These are phyloP conservation scores for Exobasidium cylindrosporum DNA, from an alignment of 1,284 basidiomycete species.

Conservation along the genomic window DNA sequence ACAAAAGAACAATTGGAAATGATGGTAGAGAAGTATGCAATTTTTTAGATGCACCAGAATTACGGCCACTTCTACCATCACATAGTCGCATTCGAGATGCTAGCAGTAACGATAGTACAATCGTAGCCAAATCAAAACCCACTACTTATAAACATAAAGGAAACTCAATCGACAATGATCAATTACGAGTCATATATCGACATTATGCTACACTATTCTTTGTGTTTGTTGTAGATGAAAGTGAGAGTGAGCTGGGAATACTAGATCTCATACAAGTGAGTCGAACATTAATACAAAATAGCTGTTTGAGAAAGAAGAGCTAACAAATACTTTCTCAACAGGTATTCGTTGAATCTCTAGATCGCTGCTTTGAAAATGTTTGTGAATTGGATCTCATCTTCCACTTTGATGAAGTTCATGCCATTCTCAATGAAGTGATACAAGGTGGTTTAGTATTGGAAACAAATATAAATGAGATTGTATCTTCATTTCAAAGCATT, in stretches of 20 bases:
- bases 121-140: neutral
- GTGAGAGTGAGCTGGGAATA: slow-evolving; percentile 93
- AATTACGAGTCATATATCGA: slow-evolving; percentile 51
- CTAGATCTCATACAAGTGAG: slow-evolving; percentile 82
- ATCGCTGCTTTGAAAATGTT: slow-evolving; percentile 94
- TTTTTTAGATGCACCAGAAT: slow-evolving; percentile 52
- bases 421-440: slow-evolving; percentile 89
- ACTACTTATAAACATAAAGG: neutral
- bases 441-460: slow-evolving; percentile 97
- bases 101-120: neutral
- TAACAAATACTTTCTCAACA: slow-evolving; percentile 54
- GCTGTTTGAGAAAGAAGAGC: neutral
- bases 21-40: slow-evolving; percentile 33
- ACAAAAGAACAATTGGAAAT: slow-evolving; percentile 37
- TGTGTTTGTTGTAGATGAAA: slow-evolving; percentile 90
- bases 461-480: slow-evolving; percentile 91
- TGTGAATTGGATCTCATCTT: slow-evolving; percentile 98
- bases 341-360: slow-evolving; percentile 94
- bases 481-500: slow-evolving; percentile 65
- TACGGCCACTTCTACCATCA: slow-evolving; percentile 45
- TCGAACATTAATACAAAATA: slow-evolving; percentile 61
- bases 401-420: slow-evolving; percentile 96
- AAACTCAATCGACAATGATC: slow-evolving; percentile 22
- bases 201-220: slow-evolving; percentile 94
- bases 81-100: neutral